Conservation (phyloP, 139 green algal species). For the Pleodorina starrii region DNA sequence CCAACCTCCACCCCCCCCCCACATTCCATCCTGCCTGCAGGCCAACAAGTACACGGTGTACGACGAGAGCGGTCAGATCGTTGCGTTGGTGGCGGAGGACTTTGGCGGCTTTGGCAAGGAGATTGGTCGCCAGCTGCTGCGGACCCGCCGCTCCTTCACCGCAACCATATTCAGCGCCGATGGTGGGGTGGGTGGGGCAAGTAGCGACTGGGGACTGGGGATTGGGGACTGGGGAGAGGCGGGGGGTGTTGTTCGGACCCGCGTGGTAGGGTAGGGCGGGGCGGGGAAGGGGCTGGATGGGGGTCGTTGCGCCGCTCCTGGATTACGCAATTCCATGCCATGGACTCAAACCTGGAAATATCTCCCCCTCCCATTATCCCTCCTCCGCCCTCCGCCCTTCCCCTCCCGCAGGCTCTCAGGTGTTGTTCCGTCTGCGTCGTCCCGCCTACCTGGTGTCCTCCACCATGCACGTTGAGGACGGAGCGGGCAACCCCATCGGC, state of each 20-base stretch:
- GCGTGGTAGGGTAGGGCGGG: too few relatives aligned
- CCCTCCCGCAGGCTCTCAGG: slow-evolving; percentile 54
- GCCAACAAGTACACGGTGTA: slow-evolving; percentile 84
- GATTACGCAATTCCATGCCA: too few relatives aligned
- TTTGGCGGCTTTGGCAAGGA: slow-evolving; percentile 73
- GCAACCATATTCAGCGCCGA: slow-evolving; percentile 84
- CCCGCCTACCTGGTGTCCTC: slow-evolving; percentile 88
- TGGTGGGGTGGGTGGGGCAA: background rate
- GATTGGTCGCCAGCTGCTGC: slow-evolving; percentile 85
- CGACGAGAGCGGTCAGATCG: slow-evolving; percentile 67
- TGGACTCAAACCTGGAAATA: too few relatives aligned
- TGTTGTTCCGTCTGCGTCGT: slow-evolving; percentile 84
- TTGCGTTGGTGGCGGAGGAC: slow-evolving; percentile 66
- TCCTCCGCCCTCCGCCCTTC: background rate
- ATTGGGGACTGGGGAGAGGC: too few relatives aligned
- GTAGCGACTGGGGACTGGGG: too few relatives aligned
- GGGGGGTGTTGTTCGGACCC: too few relatives aligned
- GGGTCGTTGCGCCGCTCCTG: too few relatives aligned
- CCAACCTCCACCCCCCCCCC: too few relatives aligned
- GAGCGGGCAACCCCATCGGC: slow-evolving; percentile 51
- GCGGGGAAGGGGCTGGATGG: too few relatives aligned
- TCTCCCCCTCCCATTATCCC: background rate
- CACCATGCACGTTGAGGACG: slow-evolving; percentile 74
- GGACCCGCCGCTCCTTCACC: slow-evolving; percentile 80
- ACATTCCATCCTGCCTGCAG: too few relatives aligned